Evolutionary conservation across 2,329 filamentous ascomycete genomes (phyloP), one percentile per base, ranked within the genome.

Genomic region (Claviceps pazoutovae): DNA sequence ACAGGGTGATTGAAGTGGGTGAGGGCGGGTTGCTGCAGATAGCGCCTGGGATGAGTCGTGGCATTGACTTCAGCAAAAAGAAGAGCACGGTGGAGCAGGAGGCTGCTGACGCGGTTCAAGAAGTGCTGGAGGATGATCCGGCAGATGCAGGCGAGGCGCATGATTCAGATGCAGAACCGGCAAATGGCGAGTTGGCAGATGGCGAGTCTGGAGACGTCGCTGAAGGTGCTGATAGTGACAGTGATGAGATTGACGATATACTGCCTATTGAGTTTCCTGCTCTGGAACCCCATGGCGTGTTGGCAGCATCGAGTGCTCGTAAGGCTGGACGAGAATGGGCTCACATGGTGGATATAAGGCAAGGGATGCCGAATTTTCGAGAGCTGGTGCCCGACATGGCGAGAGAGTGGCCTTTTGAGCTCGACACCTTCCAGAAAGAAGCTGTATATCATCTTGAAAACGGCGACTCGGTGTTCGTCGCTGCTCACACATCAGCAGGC

Each of bases 371-470:
- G n/a, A 97, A 97, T 63, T 97, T 98, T 67, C 75, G 78, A 53
- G 91, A 96, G 55, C 74, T 98, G 39, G 90, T 98, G 7, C 93
- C 93, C 0, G 87, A 97, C 55, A 96, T 97, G 89, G 93, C 93
- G 1, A 80, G 85, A 57, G 86, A 94, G 56, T 98, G 90, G 87
- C 90, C 91, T 0, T 98, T 98, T 59, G 93, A 98, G 66, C 80
- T 97, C 38, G 93, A 98, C 61, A 95, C 86, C 0, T 98, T 98
- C 70, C 93, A 98, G 64, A 98, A 98, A 64, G 93, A 98, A 70
- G 93, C 93, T 5, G 87, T 98, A 2, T 98, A 97, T 64, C 93
- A 97, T 68, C 79, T 98, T 3, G 93, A 98, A 65, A 89, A 85
- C 61, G 91, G 93, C 17, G 93, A 98, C 63, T 97, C 91, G 0